Base-by-base conservation (phyloP, 306 rosid genomes). In the Prunus dulcis region DNA sequence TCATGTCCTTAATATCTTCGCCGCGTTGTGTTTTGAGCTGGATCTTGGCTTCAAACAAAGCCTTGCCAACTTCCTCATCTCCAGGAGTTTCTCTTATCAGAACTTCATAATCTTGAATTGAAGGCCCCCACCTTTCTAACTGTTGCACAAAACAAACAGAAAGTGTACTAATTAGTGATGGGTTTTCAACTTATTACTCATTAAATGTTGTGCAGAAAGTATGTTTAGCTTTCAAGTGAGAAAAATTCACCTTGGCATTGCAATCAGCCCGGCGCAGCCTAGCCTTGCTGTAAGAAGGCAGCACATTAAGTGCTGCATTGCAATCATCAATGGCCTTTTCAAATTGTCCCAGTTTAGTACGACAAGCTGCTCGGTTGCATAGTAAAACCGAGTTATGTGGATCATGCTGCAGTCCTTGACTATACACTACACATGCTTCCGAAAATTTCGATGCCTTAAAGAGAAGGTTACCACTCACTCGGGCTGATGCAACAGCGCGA, bases 271-370 rank as follows among this genome's bases (percentile, higher is more conserved):
- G 88, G 10, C 99, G 78, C 71, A 92, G 83, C 87, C 96, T 87
- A 76, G 99, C 98, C 87, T 93, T 96, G 86, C 91, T 88, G 72
- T 96, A 96, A 80, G 84, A 82, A 71, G 99, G 99, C 76, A 84
- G 92, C 64, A 89, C 62, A 5, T 46, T 43, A 61, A 96, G 98
- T 51, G 99, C 97, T 9, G 89, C 82, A 43, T 84, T 82, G 81
- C 99, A 96, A 79, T 96, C 99, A 76, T 96, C 99, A 68, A 93
- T 83, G 68, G 98, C 99, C 86, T 91, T 96, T 77, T 96, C 99
- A 8, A 80, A 91, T 76, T 91, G 99, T 12, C 91, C 89, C 1
- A 96, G 88, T 82, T 96, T 96, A 17, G 96, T 91, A 25, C 93
- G 99, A 75, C 98, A 89, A 5, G 99, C 98, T 30, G 97, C 99